These are phyloP conservation scores for Backusella liffmaniae DNA, from an alignment of 192 early-diverging fungal species.

Conservation along the genomic window DNA sequence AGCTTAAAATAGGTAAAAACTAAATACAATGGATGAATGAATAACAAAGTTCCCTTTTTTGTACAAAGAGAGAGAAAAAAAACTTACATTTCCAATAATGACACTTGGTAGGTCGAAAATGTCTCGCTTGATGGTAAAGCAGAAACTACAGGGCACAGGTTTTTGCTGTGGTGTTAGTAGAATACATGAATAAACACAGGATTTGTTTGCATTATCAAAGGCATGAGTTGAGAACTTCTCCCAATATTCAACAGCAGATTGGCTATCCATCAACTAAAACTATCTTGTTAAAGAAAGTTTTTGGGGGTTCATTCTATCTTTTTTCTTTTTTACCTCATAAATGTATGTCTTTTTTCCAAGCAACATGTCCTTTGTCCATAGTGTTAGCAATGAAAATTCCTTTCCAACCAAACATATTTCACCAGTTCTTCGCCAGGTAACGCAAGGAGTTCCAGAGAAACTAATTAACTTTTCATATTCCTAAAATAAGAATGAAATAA, in stretches of 20 bases:
- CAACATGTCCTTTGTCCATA: slow-evolving; percentile 85
- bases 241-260: slow-evolving; percentile 94
- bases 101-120: slow-evolving; percentile 96
- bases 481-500: slow-evolving; percentile 35
- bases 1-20: slow-evolving; percentile 28
- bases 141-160: slow-evolving; percentile 85
- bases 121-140: slow-evolving; percentile 95
- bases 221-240: slow-evolving; percentile 90
- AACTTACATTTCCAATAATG: slow-evolving; percentile 70
- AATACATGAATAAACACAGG: slow-evolving; percentile 87
- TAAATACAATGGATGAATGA: background rate
- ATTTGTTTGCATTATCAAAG: slow-evolving; percentile 89
- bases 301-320: background rate
- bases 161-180: slow-evolving; percentile 67
- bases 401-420: slow-evolving; percentile 95
- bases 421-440: slow-evolving; percentile 95
- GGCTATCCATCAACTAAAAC: slow-evolving; percentile 84
- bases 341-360: slow-evolving; percentile 79
- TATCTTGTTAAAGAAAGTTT: background rate
- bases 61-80: background rate
- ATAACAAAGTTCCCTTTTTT: background rate
- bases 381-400: slow-evolving; percentile 91
- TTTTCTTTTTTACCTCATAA: slow-evolving; percentile 58
- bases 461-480: slow-evolving; percentile 95
- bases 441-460: slow-evolving; percentile 93